Evolutionary conservation across 352 stramenopile genomes (phyloP).

Genomic region (Globisporangium spinosum): DNA sequence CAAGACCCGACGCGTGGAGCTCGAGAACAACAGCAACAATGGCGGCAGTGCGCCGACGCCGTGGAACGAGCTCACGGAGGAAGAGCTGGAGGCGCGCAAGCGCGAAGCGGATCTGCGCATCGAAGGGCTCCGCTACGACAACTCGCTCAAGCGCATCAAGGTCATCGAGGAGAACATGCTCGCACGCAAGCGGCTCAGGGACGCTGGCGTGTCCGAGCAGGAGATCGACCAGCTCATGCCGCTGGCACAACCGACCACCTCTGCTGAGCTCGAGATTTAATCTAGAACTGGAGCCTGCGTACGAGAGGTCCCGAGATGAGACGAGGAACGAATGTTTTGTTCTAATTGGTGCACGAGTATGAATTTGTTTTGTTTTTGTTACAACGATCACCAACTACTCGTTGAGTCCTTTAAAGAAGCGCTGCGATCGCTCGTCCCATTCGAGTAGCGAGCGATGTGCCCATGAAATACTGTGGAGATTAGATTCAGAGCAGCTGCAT

Average conservation of each 20-base stretch:
- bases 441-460: too few relatives aligned
- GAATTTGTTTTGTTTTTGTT: not conserved
- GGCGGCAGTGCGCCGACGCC: not conserved
- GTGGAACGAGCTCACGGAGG: constrained; percentile 19
- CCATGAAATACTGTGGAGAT: too few relatives aligned
- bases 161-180: constrained; percentile 27
- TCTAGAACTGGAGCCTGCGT: not conserved
- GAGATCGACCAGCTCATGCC: constrained; percentile 22
- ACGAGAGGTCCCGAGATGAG: not conserved
- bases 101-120: constrained; percentile 20
- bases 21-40: not conserved
- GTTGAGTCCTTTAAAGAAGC: not conserved
- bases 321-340: not conserved
- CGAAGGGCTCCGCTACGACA: constrained; percentile 22
- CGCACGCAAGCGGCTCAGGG: constrained; percentile 40
- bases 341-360: not conserved
- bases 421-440: too few relatives aligned
- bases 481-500: too few relatives aligned
- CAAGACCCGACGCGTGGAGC: constrained; percentile 7
- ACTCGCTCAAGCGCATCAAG: constrained; percentile 21
- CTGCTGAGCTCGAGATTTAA: not conserved
- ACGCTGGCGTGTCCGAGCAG: constrained; percentile 25
- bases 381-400: not conserved
- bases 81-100: constrained; percentile 20
- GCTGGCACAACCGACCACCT: not conserved